A percentile compares a stretch with the other conserved stretches of the same genome.
These are phyloP conservation scores for Colletotrichum cordylinicola DNA, from an alignment of 2,329 filamentous ascomycete species.

Conservation along the genomic window DNA sequence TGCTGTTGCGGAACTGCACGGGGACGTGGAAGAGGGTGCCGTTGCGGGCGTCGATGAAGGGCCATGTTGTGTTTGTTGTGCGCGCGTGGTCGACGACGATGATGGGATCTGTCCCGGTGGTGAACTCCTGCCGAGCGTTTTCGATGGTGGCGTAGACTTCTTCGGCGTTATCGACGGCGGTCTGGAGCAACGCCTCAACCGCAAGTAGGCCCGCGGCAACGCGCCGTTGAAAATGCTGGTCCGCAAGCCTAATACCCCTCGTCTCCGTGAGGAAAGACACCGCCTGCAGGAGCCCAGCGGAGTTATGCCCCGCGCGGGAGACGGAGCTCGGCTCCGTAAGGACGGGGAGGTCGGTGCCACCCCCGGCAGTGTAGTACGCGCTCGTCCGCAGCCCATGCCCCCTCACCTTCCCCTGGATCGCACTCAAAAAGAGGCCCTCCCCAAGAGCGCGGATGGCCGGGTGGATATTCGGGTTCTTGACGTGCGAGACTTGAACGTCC, in stretches of 20 bases:
- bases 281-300: conserved; percentile 27
- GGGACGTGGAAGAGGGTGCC: conserved; percentile 31
- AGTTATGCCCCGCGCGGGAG: not conserved
- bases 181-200: conserved; percentile 30
- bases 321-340: conserved; percentile 32
- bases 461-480: conserved; percentile 38
- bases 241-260: conserved; percentile 31
- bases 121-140: conserved; percentile 28
- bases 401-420: conserved; percentile 30
- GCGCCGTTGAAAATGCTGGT: conserved; percentile 35
- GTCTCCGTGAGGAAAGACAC: conserved; percentile 33
- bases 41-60: conserved; percentile 29
- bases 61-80: conserved; percentile 22
- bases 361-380: conserved; percentile 29
- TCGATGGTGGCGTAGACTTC: conserved; percentile 30
- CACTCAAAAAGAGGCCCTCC: conserved; percentile 30
- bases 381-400: conserved; percentile 30
- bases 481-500: conserved; percentile 35
- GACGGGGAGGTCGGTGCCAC: conserved; percentile 24
- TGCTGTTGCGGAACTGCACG: conserved; percentile 31
- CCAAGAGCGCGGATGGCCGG: conserved; percentile 30
- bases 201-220: conserved; percentile 30
- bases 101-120: conserved; percentile 26
- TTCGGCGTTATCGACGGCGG: conserved; percentile 31
- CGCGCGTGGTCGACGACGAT: conserved; percentile 30